A percentile compares a stretch with the other conserved stretches of the same genome.
phyloP scores from a whole-genome alignment of 2,329 filamentous ascomycete genomes.

The Penicillium sp. region DNA sequence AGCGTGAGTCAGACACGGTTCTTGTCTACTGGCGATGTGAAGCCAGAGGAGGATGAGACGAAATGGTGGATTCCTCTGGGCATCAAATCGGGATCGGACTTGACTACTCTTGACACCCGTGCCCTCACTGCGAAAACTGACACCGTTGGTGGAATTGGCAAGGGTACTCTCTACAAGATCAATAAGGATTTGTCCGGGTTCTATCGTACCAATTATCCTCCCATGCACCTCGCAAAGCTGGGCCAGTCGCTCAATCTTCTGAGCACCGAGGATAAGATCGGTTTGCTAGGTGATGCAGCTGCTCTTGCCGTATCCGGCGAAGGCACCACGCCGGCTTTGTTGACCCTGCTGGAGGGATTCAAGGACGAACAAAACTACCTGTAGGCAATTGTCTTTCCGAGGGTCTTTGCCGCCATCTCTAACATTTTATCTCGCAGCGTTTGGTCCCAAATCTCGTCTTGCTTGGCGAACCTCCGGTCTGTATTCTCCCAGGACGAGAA shows the following conservation, averaged over 20 bases:
- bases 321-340: conserved; percentile 72
- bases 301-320: conserved; percentile 86
- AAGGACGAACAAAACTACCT: conserved; percentile 75
- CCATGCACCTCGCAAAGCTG: conserved; percentile 75
- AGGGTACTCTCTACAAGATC: conserved; percentile 87
- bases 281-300: conserved; percentile 81
- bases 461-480: conserved; percentile 72
- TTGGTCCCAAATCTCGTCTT: conserved; percentile 78
- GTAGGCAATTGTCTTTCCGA: conserved; percentile 34
- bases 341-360: conserved; percentile 84
- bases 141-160: conserved; percentile 60
- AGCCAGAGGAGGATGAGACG: conserved; percentile 84
- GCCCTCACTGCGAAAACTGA: conserved; percentile 73
- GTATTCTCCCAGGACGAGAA: conserved; percentile 74
- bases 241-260: conserved; percentile 72
- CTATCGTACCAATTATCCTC: conserved; percentile 90
- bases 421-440: conserved; percentile 50
- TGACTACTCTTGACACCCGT: conserved; percentile 59
- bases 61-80: conserved; percentile 94
- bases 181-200: conserved; percentile 86
- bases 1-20: conserved; percentile 82
- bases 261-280: conserved; percentile 84
- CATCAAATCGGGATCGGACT: conserved; percentile 69
- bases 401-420: conserved; percentile 4
- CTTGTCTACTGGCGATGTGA: conserved; percentile 84